Base-by-base conservation (phyloP, 2,329 filamentous ascomycete genomes). In the Metarhizium guizhouense region DNA sequence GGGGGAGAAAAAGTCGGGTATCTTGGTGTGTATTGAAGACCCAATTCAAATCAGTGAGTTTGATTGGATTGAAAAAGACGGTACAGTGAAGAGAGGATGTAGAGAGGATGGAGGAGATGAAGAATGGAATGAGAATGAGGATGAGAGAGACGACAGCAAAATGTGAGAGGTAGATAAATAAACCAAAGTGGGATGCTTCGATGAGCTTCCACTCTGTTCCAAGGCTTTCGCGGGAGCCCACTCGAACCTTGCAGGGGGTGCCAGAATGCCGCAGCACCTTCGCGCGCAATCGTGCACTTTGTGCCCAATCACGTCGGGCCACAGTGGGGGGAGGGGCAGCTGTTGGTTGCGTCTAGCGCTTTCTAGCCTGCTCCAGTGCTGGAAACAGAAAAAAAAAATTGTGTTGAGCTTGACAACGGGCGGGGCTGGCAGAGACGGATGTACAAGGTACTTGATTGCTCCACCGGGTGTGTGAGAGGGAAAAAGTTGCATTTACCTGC, bases 191-290 rank as follows among this genome's bases (percentile, higher is more conserved):
- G 64, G 61, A 67, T 62, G 65, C 49, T 74, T 74, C 72, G 70
- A 74, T 69, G 66, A 60, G 72, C 65, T 74, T 74, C 72, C 71
- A 69, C 66, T 68, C 66, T 68, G 63, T 74, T 74, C 72, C 68
- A 74, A 69, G 30, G 45, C 4, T 29, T 30, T 11, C n/a, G 25
- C 45, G 64, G 67, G 64, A 69, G 68, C 69, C 71, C 70, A 69
- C 67, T 62, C 61, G 62, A 64, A 65, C 52, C 59, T 63, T 66
- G 62, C 66, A 67, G 67, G 68, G 68, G 64, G 60, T 62, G 61
- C 59, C 54, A 63, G 70, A 72, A 72, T 63, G 57, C 61, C 67
- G 66, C 69, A 65, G 69, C 61, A 66, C 61, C 62, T 38, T 49
- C 18, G 47, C 29, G 10, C 3, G 29, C 6, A 18, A 11, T 7